A percentile compares a stretch with the other conserved stretches of the same genome.
Conservation (phyloP, 371 early-diverging fungal species). For the Mortierella sp. region DNA sequence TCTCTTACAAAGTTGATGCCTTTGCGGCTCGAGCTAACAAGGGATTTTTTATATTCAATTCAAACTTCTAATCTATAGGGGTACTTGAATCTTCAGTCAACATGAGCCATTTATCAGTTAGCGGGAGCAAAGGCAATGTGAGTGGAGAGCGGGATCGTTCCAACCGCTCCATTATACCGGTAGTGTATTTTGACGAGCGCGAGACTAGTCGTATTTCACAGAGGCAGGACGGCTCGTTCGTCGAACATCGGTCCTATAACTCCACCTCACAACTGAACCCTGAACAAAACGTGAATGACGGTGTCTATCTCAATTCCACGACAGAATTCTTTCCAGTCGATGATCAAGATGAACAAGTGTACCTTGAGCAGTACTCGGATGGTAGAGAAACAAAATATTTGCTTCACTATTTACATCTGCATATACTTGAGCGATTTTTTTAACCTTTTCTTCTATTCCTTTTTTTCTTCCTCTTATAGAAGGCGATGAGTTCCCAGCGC, state of each 20-base stretch:
- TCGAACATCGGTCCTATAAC: slow-evolving; percentile 35
- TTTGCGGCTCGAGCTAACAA: not conserved
- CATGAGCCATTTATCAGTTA: slow-evolving; percentile 15
- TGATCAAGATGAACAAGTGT: slow-evolving; percentile 53
- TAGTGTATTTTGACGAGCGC: slow-evolving; percentile 7
- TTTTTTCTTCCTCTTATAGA: slow-evolving; percentile 8
- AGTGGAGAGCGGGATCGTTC: slow-evolving; percentile 8
- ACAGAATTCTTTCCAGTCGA: slow-evolving; percentile 53
- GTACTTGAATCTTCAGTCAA: not conserved
- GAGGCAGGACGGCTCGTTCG: slow-evolving; percentile 35
- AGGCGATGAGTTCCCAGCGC: slow-evolving; percentile 42
- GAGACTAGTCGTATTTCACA: slow-evolving; percentile 20
- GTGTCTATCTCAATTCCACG: slow-evolving; percentile 40
- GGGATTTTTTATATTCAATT: not conserved
- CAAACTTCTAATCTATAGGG: not conserved
- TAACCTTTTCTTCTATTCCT: not conserved
- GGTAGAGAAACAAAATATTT: slow-evolving; percentile 14
- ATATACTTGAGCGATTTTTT: not conserved
- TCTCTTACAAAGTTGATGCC: not conserved
- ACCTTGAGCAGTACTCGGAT: slow-evolving; percentile 47
- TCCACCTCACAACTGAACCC: slow-evolving; percentile 14
- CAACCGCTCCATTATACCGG: slow-evolving; percentile 2
- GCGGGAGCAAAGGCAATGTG: slow-evolving; percentile 11
- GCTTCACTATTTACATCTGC: not conserved
- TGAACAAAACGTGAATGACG: slow-evolving; percentile 32